Evolutionary conservation across 2,329 filamentous ascomycete genomes (phyloP).

Genomic region (Penicillium sp.): DNA sequence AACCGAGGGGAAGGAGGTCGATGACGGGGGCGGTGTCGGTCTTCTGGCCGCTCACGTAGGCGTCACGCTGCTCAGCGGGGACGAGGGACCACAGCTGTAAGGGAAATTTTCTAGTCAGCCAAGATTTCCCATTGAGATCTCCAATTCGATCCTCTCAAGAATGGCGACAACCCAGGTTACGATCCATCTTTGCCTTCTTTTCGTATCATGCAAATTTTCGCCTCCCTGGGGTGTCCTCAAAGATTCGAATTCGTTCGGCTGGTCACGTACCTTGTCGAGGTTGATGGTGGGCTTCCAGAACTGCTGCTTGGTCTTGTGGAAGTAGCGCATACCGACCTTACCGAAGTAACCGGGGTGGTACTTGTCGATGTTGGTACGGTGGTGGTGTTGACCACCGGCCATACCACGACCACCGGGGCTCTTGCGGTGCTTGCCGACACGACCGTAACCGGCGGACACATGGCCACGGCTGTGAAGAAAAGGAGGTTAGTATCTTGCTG

Average conservation of each 20-base stretch:
- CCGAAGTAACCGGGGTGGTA: slow-evolving; percentile 99
- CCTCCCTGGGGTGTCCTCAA: background rate
- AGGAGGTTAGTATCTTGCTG: slow-evolving; percentile 20
- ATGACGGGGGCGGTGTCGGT: slow-evolving; percentile 94
- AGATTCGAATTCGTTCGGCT: slow-evolving; percentile 7
- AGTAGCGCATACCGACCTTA: slow-evolving; percentile 93
- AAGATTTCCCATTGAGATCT: slow-evolving; percentile 1
- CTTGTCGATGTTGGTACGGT: slow-evolving; percentile 89
- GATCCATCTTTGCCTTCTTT: background rate
- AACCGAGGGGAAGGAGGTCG: slow-evolving; percentile 95
- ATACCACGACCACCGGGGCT: slow-evolving; percentile 76
- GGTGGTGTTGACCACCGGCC: slow-evolving; percentile 99
- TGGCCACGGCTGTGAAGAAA: slow-evolving; percentile 74
- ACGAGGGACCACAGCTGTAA: slow-evolving; percentile 89
- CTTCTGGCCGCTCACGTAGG: slow-evolving; percentile 79
- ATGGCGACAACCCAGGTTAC: background rate
- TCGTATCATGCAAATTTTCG: background rate
- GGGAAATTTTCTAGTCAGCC: slow-evolving; percentile 18
- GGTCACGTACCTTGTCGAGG: slow-evolving; percentile 83
- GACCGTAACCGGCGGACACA: slow-evolving; percentile 97
- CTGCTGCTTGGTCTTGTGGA: slow-evolving; percentile 94
- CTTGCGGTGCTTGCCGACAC: slow-evolving; percentile 99
- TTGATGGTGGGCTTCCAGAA: slow-evolving; percentile 99
- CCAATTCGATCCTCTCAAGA: background rate
- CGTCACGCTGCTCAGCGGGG: slow-evolving; percentile 86